Evolutionary conservation across 2,329 filamentous ascomycete genomes (phyloP), one percentile per base, ranked within the genome.

Genomic region (Paramyrothecium roridum): DNA sequence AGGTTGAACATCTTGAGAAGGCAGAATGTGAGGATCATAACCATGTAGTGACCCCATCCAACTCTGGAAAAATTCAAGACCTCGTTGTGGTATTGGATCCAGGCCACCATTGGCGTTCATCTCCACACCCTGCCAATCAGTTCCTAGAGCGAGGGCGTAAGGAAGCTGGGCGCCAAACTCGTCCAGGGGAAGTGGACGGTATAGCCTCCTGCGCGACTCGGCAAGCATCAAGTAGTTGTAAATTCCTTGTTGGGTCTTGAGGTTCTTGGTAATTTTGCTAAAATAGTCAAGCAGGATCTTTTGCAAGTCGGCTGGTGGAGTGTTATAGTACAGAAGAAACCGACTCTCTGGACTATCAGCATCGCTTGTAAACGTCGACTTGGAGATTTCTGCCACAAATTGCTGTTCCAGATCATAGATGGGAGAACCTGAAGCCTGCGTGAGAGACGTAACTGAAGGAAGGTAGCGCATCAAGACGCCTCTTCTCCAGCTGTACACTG

Each of bases 161-260:
- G 55, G 55, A 52, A 57, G 37, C 16, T 43, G 46, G 20, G 52
- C 19, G 45, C 37, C 55, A 23, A 57, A 57, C 19, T 54, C 52
- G n/a, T 57, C 49, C 19, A 57, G 43, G 7, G 55, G 55, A 13
- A 57, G 26, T 11, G 55, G 55, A 33, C 52, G 30, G 33, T 57
- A 54, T 19, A 57, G 48, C 3, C 55, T 49, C 13, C 55, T 23
- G 17, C 52, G 55, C 12, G 55, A 54, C 30, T 57, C 52, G 8
- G 55, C 55, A 3, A 54, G 45, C 7, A n/a, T 43, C 8, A 57
- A 49, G 13, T 57, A 48, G 30, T 54, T 48, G 12, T 17, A 12
- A 3, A 57, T 23, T 6, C 52, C 43, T n/a, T 17, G 23, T 16
- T 37, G 33, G 12, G 46, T 34, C 34, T 50, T 50, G n/a, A 37